phyloP scores from a whole-genome alignment of 2,329 filamentous ascomycete genomes.

The Colletotrichum gigasporum region DNA sequence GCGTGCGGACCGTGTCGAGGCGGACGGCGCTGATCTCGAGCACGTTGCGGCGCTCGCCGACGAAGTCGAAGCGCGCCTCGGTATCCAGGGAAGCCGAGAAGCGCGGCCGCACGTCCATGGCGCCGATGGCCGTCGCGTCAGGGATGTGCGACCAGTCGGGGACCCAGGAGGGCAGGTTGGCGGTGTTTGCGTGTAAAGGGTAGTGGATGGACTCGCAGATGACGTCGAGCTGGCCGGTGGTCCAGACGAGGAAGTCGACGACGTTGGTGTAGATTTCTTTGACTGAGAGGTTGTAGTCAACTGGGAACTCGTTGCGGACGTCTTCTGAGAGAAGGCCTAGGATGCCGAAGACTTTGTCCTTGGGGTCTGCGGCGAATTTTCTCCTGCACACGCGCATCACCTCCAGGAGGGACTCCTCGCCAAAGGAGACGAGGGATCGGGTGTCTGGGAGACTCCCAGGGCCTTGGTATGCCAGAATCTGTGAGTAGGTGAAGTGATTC shows the following conservation, averaged over 20 bases:
- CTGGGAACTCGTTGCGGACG: conserved; percentile 37
- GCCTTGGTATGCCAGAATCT: conserved; percentile 29
- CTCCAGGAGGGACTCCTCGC: conserved; percentile 31
- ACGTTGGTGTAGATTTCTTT: conserved; percentile 46
- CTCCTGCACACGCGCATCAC: conserved; percentile 16
- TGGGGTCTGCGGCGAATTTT: conserved; percentile 35
- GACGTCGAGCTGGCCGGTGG: conserved; percentile 40
- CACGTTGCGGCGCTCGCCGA: conserved; percentile 36
- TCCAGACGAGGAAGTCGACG: conserved; percentile 41
- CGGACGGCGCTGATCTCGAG: conserved; percentile 40
- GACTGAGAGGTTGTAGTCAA: conserved; percentile 42
- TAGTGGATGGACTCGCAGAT: conserved; percentile 46
- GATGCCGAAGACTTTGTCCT: conserved; percentile 48
- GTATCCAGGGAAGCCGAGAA: conserved; percentile 36
- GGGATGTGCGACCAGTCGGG: conserved; percentile 45
- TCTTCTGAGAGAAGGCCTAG: conserved; percentile 42
- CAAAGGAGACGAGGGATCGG: neutral
- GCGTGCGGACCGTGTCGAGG: conserved; percentile 36
- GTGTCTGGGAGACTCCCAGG: conserved; percentile 30
- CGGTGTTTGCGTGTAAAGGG: conserved; percentile 35
- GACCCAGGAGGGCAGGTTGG: conserved; percentile 43
- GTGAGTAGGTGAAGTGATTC: conserved; percentile 18
- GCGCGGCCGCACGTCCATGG: conserved; percentile 27
- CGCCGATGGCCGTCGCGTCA: conserved; percentile 29
- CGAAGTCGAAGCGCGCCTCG: conserved; percentile 36